Evolutionary conservation across 2,329 filamentous ascomycete genomes (phyloP).

Genomic region (Hypoxylon sp.): DNA sequence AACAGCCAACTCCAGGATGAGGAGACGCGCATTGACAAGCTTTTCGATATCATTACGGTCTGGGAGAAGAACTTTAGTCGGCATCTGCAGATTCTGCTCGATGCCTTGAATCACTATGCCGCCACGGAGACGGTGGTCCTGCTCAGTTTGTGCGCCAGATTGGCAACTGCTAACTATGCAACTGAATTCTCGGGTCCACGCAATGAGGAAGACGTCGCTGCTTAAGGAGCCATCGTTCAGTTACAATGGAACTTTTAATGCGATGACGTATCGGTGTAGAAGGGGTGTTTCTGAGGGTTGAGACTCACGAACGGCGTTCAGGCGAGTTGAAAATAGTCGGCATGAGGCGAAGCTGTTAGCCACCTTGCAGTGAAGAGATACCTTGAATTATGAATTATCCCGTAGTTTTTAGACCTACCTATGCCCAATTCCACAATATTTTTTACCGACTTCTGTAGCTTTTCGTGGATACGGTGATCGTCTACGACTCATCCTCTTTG

Average conservation of each 20-base stretch:
- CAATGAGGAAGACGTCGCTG: slow-evolving; percentile 68
- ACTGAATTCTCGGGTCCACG: slow-evolving; percentile 74
- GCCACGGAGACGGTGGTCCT: slow-evolving; percentile 97
- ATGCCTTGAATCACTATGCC: slow-evolving; percentile 96
- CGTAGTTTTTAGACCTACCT: slow-evolving; percentile 5
- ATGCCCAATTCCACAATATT: neutral
- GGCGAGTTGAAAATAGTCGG: slow-evolving; percentile 35
- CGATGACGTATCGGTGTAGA: slow-evolving; percentile 13
- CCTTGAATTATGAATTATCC: slow-evolving; percentile 35
- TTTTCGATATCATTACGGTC: slow-evolving; percentile 89
- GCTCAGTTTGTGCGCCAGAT: slow-evolving; percentile 84
- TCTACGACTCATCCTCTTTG: neutral
- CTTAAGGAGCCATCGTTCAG: slow-evolving; percentile 29
- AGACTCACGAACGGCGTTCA: slow-evolving; percentile 37
- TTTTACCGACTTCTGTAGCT: neutral
- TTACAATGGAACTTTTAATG: slow-evolving; percentile 6
- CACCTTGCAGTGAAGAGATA: slow-evolving; percentile 39
- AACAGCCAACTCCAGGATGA: slow-evolving; percentile 58
- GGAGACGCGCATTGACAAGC: slow-evolving; percentile 74
- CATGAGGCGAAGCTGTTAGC: slow-evolving; percentile 25
- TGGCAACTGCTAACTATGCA: slow-evolving; percentile 86
- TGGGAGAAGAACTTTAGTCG: slow-evolving; percentile 95
- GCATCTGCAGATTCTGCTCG: slow-evolving; percentile 92
- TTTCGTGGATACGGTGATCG: neutral
- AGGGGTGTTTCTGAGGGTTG: slow-evolving; percentile 21